phyloP scores from a whole-genome alignment of 2,329 filamentous ascomycete species.

The Aspergillus arachidicola region DNA sequence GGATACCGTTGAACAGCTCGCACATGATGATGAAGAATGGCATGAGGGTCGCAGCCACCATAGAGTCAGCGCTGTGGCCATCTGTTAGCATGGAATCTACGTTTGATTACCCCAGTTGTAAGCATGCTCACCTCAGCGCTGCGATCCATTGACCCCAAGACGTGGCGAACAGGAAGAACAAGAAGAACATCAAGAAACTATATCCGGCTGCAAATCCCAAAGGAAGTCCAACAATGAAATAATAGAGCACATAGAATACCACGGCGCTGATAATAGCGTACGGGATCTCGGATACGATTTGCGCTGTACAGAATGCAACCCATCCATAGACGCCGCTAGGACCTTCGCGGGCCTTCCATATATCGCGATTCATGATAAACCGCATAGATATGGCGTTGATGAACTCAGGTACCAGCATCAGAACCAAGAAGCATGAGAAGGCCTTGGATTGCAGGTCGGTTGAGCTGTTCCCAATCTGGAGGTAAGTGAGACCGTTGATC shows the following conservation, averaged over 20 bases:
- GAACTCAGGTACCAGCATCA: constrained; percentile 66
- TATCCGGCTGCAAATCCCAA: constrained; percentile 67
- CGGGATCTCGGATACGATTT: constrained; percentile 70
- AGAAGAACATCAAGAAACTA: constrained; percentile 70
- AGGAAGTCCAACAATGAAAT: constrained; percentile 70
- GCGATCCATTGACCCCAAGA: constrained; percentile 80
- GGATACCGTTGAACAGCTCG: constrained; percentile 83
- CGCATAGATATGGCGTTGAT: constrained; percentile 71
- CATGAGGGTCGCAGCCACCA: constrained; percentile 77
- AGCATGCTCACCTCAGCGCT: constrained; percentile 60
- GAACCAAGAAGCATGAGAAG: constrained; percentile 67
- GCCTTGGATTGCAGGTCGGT: constrained; percentile 70
- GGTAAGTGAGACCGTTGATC: constrained; percentile 75
- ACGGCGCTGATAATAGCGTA: constrained; percentile 62
- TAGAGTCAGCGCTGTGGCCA: constrained; percentile 50
- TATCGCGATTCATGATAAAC: constrained; percentile 68
- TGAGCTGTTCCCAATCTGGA: constrained; percentile 63
- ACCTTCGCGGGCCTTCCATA: constrained; percentile 70
- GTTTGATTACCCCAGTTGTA: background rate
- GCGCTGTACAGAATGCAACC: constrained; percentile 69
- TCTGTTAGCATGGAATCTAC: background rate
- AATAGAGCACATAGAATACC: constrained; percentile 71
- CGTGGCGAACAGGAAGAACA: constrained; percentile 72
- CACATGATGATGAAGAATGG: constrained; percentile 84
- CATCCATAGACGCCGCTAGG: constrained; percentile 72